Conservation (phyloP, 2,329 filamentous ascomycete species). For the Blastomyces parvus region DNA sequence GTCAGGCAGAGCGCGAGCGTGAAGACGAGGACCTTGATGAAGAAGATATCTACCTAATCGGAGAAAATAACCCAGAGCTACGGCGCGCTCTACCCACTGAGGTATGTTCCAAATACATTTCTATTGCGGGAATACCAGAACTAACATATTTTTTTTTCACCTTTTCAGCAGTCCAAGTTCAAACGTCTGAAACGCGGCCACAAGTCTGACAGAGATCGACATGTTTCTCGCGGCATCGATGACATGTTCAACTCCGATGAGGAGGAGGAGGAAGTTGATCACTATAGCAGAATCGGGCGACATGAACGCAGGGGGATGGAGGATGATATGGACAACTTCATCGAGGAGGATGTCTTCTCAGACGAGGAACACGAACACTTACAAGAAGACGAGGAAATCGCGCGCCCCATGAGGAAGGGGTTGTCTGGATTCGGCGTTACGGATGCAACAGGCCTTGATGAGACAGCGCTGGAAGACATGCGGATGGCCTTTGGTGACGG, state of each 20-base stretch:
- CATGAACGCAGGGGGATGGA: slow-evolving; percentile 50
- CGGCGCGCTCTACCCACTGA: slow-evolving; percentile 58
- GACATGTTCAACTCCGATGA: slow-evolving; percentile 97
- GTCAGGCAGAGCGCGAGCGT: slow-evolving; percentile 64
- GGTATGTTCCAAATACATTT: slow-evolving; percentile 43
- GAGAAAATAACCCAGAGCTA: slow-evolving; percentile 64
- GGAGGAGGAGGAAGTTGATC: slow-evolving; percentile 55
- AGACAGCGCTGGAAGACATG: slow-evolving; percentile 91
- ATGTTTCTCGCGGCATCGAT: slow-evolving; percentile 63
- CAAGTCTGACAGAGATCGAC: slow-evolving; percentile 54
- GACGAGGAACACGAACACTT: slow-evolving; percentile 70
- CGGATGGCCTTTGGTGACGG: slow-evolving; percentile 92
- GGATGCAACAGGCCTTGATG: slow-evolving; percentile 76
- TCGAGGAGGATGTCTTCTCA: slow-evolving; percentile 88
- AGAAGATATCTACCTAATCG: slow-evolving; percentile 91
- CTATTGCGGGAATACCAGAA: neutral
- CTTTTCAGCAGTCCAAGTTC: slow-evolving; percentile 63
- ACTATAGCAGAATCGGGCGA: slow-evolving; percentile 37
- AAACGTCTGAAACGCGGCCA: slow-evolving; percentile 92
- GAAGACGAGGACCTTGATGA: slow-evolving; percentile 82
- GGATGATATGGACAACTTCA: slow-evolving; percentile 90
- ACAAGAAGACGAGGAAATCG: slow-evolving; percentile 80
- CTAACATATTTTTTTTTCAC: neutral
- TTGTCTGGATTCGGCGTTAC: slow-evolving; percentile 58
- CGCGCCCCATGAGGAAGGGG: slow-evolving; percentile 63